These are phyloP conservation scores for Sanghuangporus weigelae DNA, from an alignment of 1,284 basidiomycete genomes.

Conservation along the genomic window DNA sequence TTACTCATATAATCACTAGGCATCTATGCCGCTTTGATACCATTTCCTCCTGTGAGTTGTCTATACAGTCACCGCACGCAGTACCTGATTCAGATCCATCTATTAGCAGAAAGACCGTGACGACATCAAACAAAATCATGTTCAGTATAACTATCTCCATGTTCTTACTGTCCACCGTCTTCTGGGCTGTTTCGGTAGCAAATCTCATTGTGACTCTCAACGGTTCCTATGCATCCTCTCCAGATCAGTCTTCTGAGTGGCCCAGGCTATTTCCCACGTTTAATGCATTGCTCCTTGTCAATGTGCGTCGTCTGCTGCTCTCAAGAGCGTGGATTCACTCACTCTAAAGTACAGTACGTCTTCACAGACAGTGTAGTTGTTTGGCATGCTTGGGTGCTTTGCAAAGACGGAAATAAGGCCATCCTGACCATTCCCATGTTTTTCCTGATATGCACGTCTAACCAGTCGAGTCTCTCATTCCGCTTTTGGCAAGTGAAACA, in stretches of 20 bases:
- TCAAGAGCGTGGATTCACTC: neutral
- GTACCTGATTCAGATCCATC: neutral
- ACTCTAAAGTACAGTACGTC: neutral
- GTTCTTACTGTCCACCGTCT: neutral
- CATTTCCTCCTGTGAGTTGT: neutral
- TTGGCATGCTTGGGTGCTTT: slow-evolving; percentile 4
- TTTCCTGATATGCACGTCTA: neutral
- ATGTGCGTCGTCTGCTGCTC: neutral
- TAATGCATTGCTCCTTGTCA: neutral
- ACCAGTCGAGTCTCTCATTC: neutral
- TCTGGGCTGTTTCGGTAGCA: neutral
- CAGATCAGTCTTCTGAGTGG: neutral
- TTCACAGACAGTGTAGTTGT: slow-evolving; percentile 7
- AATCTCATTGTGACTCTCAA: neutral
- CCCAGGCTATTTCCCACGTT: neutral
- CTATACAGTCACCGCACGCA: neutral
- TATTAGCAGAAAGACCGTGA: neutral
- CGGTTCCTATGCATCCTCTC: neutral
- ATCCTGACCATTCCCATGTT: neutral
- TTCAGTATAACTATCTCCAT: neutral
- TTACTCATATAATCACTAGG: neutral
- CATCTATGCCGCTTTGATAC: neutral
- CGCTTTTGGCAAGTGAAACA: neutral
- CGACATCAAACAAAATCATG: slow-evolving; percentile 1
- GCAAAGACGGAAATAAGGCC: neutral